These are phyloP conservation scores for Didymella arachidicola DNA, from an alignment of 2,329 filamentous ascomycete genomes.

Conservation along the genomic window DNA sequence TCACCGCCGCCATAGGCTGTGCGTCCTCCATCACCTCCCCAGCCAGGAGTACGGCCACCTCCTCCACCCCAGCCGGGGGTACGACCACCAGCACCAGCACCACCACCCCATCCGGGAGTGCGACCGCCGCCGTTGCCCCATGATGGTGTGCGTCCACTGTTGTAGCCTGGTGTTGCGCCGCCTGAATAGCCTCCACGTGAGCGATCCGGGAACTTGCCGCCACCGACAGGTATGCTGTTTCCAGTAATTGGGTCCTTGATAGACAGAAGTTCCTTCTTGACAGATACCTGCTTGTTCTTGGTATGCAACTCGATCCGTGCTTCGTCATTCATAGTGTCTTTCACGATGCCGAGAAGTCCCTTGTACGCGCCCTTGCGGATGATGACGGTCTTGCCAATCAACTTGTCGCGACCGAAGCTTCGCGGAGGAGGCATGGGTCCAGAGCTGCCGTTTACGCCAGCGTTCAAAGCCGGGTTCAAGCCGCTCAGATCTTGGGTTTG, in stretches of 20 bases:
- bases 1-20: slow-evolving; percentile 50
- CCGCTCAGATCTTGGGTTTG: slow-evolving; percentile 76
- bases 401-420: slow-evolving; percentile 76
- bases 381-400: slow-evolving; percentile 90
- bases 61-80: slow-evolving; percentile 56
- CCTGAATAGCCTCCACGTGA: slow-evolving; percentile 51
- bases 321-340: slow-evolving; percentile 85
- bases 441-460: slow-evolving; percentile 61
- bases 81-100: slow-evolving; percentile 48
- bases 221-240: slow-evolving; percentile 73
- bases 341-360: slow-evolving; percentile 91
- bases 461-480: slow-evolving; percentile 85
- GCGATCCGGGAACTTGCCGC: slow-evolving; percentile 46
- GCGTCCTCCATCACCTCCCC: slow-evolving; percentile 56
- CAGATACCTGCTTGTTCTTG: slow-evolving; percentile 88
- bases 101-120: slow-evolving; percentile 61
- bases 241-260: slow-evolving; percentile 85
- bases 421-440: slow-evolving; percentile 72
- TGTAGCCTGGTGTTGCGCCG: slow-evolving; percentile 46
- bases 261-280: slow-evolving; percentile 80
- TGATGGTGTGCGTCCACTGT: slow-evolving; percentile 47
- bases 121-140: slow-evolving; percentile 40
- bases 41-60: slow-evolving; percentile 56
- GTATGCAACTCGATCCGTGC: slow-evolving; percentile 93
- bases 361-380: slow-evolving; percentile 90